A percentile compares a stretch with the other conserved stretches of the same genome.
Conservation (phyloP, 768 basidiomycete genomes). For the Suillus weaverae region DNA sequence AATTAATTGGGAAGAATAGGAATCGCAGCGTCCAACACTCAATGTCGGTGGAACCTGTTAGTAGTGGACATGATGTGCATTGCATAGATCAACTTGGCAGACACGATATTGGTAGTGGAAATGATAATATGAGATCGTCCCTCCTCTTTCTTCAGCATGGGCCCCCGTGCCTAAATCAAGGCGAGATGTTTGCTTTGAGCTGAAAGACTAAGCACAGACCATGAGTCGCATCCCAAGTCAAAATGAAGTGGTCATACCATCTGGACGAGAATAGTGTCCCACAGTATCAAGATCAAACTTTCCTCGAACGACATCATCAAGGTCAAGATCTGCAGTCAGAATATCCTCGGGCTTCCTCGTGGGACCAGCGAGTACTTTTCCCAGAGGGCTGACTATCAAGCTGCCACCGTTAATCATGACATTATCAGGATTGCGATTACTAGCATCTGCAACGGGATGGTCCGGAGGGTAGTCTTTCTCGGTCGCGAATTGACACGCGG, state of each 20-base stretch:
- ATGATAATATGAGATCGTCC: neutral
- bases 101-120: neutral
- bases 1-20: neutral
- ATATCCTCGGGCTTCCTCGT: conserved; percentile 52
- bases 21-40: too few relatives aligned
- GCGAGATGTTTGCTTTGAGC: conserved; percentile 15
- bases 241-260: conserved; percentile 39
- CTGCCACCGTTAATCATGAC: conserved; percentile 64
- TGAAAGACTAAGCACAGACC: conserved; percentile 26
- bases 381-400: conserved; percentile 59
- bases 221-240: conserved; percentile 6
- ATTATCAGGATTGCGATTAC: conserved; percentile 42
- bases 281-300: conserved; percentile 64
- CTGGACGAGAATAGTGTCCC: conserved; percentile 62
- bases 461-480: conserved; percentile 52
- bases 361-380: conserved; percentile 60
- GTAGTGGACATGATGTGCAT: neutral
- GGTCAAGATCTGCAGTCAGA: conserved; percentile 55
- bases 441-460: conserved; percentile 43
- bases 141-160: neutral
- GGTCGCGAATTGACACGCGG: conserved; percentile 59
- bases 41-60: neutral
- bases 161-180: neutral
- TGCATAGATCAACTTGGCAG: neutral
- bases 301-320: conserved; percentile 54